Conservation (phyloP, 1,284 basidiomycete species). For the Puccinia horiana region DNA sequence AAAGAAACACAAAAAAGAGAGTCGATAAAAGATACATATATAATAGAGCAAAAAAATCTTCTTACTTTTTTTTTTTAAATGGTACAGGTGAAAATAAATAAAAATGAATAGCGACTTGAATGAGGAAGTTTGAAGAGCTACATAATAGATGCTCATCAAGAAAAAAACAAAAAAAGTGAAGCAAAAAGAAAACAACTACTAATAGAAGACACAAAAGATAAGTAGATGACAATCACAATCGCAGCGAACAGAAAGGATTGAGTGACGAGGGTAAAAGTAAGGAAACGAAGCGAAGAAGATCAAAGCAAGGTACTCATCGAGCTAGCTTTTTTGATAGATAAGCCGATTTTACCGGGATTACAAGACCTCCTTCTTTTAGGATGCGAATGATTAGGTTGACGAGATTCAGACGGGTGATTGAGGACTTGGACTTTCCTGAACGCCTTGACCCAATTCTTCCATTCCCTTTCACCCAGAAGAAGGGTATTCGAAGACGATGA, state of each 20-base stretch:
- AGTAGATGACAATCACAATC: too few relatives aligned
- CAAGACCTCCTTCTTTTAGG: conserved; percentile 5
- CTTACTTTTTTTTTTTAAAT: too few relatives aligned
- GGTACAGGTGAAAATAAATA: too few relatives aligned
- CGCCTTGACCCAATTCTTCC: conserved; percentile 20
- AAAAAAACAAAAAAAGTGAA: too few relatives aligned
- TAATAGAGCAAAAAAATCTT: too few relatives aligned
- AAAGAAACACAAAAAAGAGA: too few relatives aligned
- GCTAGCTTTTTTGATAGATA: conserved; percentile 20
- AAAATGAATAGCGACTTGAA: too few relatives aligned
- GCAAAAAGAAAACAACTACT: too few relatives aligned
- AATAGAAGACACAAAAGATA: too few relatives aligned
- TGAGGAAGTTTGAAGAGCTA: too few relatives aligned
- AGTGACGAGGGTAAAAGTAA: neutral
- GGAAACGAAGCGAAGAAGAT: neutral
- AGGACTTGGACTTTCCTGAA: neutral
- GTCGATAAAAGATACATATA: too few relatives aligned
- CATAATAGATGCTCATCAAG: too few relatives aligned
- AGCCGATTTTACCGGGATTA: neutral
- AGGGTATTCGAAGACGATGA: neutral
- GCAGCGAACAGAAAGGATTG: neutral
- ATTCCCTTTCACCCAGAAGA: neutral
- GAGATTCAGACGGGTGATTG: neutral
- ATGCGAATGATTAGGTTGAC: neutral
- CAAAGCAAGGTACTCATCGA: conserved; percentile 7